A percentile compares a stretch with the other conserved stretches of the same genome.
Conservation (phyloP, 2,329 filamentous ascomycete species). For the Thelonectria olida region DNA sequence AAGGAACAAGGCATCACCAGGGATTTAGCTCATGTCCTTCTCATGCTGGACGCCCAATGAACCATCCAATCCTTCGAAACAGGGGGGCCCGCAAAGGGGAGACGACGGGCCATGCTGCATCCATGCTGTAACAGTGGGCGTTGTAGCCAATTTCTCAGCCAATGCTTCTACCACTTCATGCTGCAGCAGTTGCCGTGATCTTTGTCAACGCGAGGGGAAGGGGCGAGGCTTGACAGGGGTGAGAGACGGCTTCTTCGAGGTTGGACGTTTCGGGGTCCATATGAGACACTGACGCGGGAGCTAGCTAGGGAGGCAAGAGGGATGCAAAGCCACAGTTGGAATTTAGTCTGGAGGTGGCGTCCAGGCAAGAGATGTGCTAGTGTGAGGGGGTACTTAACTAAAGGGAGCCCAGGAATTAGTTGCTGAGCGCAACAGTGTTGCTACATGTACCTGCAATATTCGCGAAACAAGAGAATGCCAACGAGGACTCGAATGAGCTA, state of each 20-base stretch:
- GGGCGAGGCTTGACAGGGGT: too few relatives aligned
- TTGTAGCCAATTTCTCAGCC: slow-evolving; percentile 22
- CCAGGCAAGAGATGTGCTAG: background rate
- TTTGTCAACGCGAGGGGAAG: background rate
- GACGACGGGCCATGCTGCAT: slow-evolving; percentile 12
- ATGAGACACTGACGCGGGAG: background rate
- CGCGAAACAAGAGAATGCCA: too few relatives aligned
- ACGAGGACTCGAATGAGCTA: too few relatives aligned
- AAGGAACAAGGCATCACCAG: background rate
- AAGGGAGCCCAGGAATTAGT: too few relatives aligned
- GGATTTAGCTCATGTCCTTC: slow-evolving; percentile 6
- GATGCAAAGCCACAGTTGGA: background rate
- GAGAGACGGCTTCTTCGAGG: too few relatives aligned
- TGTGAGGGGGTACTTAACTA: too few relatives aligned
- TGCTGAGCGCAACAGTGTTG: too few relatives aligned
- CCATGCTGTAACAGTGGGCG: slow-evolving; percentile 30
- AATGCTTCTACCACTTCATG: background rate
- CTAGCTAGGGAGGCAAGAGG: too few relatives aligned
- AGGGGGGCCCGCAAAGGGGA: slow-evolving; percentile 11
- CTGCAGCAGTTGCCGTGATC: background rate
- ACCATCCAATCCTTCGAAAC: slow-evolving; percentile 13
- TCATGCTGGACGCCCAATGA: slow-evolving; percentile 14
- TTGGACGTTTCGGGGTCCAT: background rate
- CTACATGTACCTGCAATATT: too few relatives aligned
- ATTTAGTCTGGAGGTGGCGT: background rate